Conservation (phyloP, 2,329 filamentous ascomycete genomes). For the Fusarium sp. region DNA sequence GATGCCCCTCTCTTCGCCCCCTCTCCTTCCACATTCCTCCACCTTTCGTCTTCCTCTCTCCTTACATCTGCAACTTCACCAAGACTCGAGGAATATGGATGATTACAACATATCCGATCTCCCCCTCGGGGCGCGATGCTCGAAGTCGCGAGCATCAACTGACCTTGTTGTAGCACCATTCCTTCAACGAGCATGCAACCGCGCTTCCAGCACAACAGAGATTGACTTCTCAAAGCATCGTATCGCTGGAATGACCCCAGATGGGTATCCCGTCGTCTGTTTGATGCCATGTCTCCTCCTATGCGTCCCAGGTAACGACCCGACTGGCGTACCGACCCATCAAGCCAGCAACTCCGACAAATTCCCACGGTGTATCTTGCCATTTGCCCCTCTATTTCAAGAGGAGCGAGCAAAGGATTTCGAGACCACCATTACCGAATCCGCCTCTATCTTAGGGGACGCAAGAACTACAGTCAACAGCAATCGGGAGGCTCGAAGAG, state of each 20-base stretch:
- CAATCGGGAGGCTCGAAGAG: accelerated
- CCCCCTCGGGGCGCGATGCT: neutral
- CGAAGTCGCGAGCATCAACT: neutral
- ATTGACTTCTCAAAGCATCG: neutral
- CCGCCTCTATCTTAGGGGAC: accelerated
- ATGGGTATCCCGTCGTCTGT: neutral
- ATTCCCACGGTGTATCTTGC: accelerated
- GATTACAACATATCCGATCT: neutral
- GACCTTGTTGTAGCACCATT: neutral
- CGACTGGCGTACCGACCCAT: accelerated
- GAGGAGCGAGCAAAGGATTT: accelerated
- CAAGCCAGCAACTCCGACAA: neutral
- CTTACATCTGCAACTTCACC: neutral
- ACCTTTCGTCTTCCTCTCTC: no score
- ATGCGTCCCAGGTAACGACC: accelerated
- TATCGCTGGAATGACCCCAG: neutral
- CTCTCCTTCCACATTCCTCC: neutral
- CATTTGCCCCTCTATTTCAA: neutral
- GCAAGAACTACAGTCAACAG: neutral
- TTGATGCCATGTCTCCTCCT: neutral
- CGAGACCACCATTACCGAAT: accelerated
- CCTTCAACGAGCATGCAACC: neutral
- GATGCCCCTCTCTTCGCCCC: neutral
- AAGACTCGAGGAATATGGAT: neutral
- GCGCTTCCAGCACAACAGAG: accelerated